Base-by-base conservation (phyloP, 2,329 filamentous ascomycete genomes). In the Aspergillus sp. region DNA sequence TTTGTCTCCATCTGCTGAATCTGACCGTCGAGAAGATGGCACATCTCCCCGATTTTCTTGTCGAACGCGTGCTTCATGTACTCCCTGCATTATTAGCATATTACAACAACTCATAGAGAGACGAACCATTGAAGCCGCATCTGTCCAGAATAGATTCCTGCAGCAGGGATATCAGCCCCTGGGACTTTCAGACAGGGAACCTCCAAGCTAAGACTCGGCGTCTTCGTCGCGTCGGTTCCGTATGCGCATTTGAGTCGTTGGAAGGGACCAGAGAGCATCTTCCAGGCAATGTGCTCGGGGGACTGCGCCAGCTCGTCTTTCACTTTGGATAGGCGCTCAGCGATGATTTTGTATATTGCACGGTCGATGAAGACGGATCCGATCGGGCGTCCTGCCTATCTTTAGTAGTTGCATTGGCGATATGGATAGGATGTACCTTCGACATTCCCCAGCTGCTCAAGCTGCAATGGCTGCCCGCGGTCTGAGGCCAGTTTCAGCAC, bases 301-400 rank as follows among this genome's bases (percentile, higher is more conserved):
- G 62, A 47, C 6, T 58, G 54, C 1, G 43, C 9, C 17, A 73
- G 53, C 17, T 64, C 49, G 15, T 66, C 51, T 0, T 53, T 53
- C 18, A 69, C 56, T 30, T 61, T 62, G 5, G 62, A 54, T 11
- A 75, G 51, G 8, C 63, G 55, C 13, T 66, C 49, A 11, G 36
- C 51, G 41, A 73, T 58, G 0, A 69, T 48, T 11, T 66, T 60
- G 49, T 74, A 64, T 8, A 71, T 65, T 6, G 58, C 52, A 18
- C 69, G 63, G 48, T 74, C 72, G 34, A 74, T 71, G 43, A 73
- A 70, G 1, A 70, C 68, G 13, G 73, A 73, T 18, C 71, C 78
- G 5, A 76, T 78, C 2, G 66, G 65, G 44, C 62, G 62, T 38
- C 70, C 70, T 69, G 11, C 7, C 3, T 1, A 20, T n/a, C n/a